These are phyloP conservation scores for Prototheca wickerhamii DNA, from an alignment of 163 green algal genomes.

Conservation along the genomic window DNA sequence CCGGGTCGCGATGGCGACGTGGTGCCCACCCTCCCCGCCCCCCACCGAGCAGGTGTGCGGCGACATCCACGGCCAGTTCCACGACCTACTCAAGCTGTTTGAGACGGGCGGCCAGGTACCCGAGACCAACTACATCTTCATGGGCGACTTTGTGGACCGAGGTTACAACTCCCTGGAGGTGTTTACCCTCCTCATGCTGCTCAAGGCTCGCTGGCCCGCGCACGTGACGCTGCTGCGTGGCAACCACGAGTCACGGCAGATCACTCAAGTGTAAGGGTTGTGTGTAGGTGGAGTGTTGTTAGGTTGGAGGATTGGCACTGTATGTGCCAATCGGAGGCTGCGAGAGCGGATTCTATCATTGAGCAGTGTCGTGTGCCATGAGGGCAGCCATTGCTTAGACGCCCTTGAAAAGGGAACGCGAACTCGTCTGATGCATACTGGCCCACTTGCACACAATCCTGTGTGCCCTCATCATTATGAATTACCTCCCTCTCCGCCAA, in stretches of 20 bases:
- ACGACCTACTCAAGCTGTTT: conserved; percentile 97
- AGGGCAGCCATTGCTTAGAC: too few species aligned
- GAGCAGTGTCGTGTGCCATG: too few species aligned
- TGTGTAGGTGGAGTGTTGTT: background rate
- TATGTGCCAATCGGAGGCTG: too few species aligned
- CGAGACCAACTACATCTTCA: conserved; percentile 99
- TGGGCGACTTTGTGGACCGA: conserved; percentile 99
- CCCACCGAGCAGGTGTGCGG: conserved; percentile 71
- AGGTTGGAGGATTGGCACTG: too few species aligned
- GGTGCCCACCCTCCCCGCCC: background rate
- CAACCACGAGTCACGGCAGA: conserved; percentile 98
- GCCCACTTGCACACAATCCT: background rate
- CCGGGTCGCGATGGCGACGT: too few species aligned
- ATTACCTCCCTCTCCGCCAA: background rate
- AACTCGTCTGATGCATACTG: background rate
- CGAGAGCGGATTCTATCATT: too few species aligned
- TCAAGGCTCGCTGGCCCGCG: conserved; percentile 93
- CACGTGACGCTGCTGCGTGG: conserved; percentile 95
- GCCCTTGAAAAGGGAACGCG: too few species aligned
- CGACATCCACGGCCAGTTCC: conserved; percentile 99
- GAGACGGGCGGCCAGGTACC: conserved; percentile 84
- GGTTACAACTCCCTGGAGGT: conserved; percentile 98
- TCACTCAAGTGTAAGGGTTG: conserved; percentile 73
- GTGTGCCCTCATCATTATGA: too few species aligned
- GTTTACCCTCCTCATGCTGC: conserved; percentile 95